Conservation (phyloP, 1,284 basidiomycete species). For the Sphagnurus paluster region DNA sequence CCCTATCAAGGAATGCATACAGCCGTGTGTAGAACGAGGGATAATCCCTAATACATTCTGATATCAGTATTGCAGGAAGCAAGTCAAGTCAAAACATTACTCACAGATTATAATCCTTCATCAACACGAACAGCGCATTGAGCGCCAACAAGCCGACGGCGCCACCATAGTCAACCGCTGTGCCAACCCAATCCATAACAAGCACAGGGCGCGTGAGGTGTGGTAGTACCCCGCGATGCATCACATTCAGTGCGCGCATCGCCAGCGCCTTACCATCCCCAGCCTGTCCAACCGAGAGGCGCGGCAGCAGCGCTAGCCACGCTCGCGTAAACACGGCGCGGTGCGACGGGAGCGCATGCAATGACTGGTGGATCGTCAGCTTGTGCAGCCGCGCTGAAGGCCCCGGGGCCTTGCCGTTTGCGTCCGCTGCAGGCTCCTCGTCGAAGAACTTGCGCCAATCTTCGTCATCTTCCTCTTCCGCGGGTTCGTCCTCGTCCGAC, state of each 20-base stretch:
- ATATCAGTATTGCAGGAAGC: slow-evolving; percentile 1
- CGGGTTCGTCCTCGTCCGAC: slow-evolving; percentile 37
- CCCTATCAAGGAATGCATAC: slow-evolving; percentile 85
- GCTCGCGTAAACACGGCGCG: slow-evolving; percentile 75
- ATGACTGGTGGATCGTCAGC: slow-evolving; percentile 71
- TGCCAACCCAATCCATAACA: slow-evolving; percentile 93
- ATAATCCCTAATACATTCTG: slow-evolving; percentile 70
- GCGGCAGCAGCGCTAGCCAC: slow-evolving; percentile 75
- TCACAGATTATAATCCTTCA: slow-evolving; percentile 91
- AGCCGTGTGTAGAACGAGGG: slow-evolving; percentile 95
- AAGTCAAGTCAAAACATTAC: slow-evolving; percentile 28
- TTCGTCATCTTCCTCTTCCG: slow-evolving; percentile 47
- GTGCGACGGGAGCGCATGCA: slow-evolving; percentile 75
- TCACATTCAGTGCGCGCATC: slow-evolving; percentile 70
- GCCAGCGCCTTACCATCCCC: slow-evolving; percentile 45
- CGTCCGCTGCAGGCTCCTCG: slow-evolving; percentile 46
- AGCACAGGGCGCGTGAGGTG: slow-evolving; percentile 80
- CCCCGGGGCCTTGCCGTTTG: slow-evolving; percentile 37
- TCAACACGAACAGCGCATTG: slow-evolving; percentile 90
- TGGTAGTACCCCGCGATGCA: slow-evolving; percentile 86
- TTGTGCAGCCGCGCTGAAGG: slow-evolving; percentile 53
- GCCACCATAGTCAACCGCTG: slow-evolving; percentile 85
- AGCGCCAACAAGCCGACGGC: slow-evolving; percentile 88
- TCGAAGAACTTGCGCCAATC: slow-evolving; percentile 86
- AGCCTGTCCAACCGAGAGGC: slow-evolving; percentile 44